Evolutionary conservation across 2,329 filamentous ascomycete species (phyloP), one percentile per base, ranked within the genome.

Genomic region (Graphilbum fragrans): DNA sequence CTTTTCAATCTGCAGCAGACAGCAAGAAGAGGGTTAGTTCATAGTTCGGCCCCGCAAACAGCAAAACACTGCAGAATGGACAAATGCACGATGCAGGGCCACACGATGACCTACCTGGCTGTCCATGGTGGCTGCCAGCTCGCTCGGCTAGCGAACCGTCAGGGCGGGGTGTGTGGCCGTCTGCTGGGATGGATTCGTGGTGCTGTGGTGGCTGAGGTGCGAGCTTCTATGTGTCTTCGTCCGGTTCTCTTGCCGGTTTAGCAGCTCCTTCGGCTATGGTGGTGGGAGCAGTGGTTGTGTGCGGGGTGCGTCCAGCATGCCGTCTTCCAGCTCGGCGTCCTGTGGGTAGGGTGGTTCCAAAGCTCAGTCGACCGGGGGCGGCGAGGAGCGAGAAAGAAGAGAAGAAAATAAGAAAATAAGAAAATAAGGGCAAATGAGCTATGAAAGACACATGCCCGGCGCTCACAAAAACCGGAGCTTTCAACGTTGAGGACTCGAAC

Each of bases 1-100:
- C 67, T 86, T 90, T 66, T 92, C 84, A 62, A 95, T 80, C 86
- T 95, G 56, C 22, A n/a, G 32, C 4, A 29, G 14, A 10, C 5
- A 20, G 32, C 33, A 34, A 20, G n/a, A 19, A 20, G 9, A 16
- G 25, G 12, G 32, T 34, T 17, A 34, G 32, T 5, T 5, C n/a
- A 18, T 4, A 31, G 11, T 8, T 9, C 29, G 5, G 32, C 32
- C 18, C 32, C 14, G 6, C 18, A 20, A 5, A 34, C 14, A 34
- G 31, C 12, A 33, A 12, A 27, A 12, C 25, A 27, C 25, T 27
- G 25, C 25, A n/a, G n/a, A n/a, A n/a, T n/a, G n/a, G n/a, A n/a
- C n/a, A n/a, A n/a, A n/a, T n/a, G n/a, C n/a, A n/a, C n/a, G n/a
- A n/a, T n/a, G n/a, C n/a, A n/a, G n/a, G n/a, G n/a, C n/a, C n/a